Conservation (phyloP, 169 alveolate species). For the Eimeria tenella region DNA sequence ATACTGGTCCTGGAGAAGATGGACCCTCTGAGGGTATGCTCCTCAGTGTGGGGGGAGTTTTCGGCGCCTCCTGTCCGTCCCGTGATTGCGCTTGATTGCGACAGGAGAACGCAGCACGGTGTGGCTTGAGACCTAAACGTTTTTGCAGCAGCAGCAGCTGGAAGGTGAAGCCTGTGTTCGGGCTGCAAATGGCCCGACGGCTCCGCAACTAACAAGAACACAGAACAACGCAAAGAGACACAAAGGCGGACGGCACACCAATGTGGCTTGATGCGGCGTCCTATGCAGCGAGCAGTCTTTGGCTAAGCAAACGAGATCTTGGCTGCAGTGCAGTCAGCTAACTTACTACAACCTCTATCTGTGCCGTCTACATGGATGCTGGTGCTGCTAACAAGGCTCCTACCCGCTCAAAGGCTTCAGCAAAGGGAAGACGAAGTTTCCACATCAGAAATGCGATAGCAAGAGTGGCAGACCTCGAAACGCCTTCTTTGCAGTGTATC, state of each 20-base stretch:
- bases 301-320: too few relatives aligned
- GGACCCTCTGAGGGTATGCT: background rate
- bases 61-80: constrained; percentile 3
- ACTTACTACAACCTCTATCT: too few relatives aligned
- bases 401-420: constrained; percentile 66
- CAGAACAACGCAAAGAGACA: background rate
- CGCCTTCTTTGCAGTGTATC: constrained; percentile 78
- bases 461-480: constrained; percentile 72
- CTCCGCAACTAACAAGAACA: constrained; percentile 59
- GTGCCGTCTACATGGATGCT: too few relatives aligned
- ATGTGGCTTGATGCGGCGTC: too few relatives aligned
- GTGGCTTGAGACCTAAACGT: constrained; percentile 42
- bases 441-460: constrained; percentile 77
- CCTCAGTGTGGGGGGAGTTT: constrained; percentile 4
- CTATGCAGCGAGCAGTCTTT: too few relatives aligned
- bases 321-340: too few relatives aligned
- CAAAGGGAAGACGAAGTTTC: constrained; percentile 58
- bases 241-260: background rate
- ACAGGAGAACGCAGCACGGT: background rate
- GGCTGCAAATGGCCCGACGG: constrained; percentile 67
- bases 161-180: constrained; percentile 76
- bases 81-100: background rate
- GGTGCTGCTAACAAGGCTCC: constrained; percentile 12
- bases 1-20: background rate
- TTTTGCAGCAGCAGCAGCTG: constrained; percentile 70